Percentiles rank a stretch among this genome's conserved stretches.
Conservation (phyloP, 2,329 filamentous ascomycete genomes). For the Sporothrix brasiliensis region DNA sequence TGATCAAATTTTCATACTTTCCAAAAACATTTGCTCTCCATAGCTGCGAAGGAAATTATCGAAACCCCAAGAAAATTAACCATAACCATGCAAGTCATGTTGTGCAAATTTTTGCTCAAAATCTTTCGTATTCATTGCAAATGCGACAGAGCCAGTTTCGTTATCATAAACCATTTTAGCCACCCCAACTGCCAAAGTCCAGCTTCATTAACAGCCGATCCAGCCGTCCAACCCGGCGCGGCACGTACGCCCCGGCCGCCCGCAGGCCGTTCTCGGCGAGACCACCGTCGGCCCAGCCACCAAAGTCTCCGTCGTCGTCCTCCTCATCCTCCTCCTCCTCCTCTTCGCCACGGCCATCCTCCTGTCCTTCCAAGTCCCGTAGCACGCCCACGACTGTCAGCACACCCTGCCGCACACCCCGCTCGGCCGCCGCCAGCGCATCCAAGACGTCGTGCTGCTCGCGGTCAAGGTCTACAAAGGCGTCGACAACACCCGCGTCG, state of each 20-base stretch:
- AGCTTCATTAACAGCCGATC: constrained; percentile 90
- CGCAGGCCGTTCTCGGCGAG: constrained; percentile 41
- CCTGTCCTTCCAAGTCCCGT: constrained; percentile 44
- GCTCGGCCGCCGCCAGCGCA: constrained; percentile 66
- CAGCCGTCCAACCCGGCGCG: constrained; percentile 74
- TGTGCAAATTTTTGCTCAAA: too few relatives aligned
- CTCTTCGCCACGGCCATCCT: constrained; percentile 41
- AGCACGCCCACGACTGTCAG: constrained; percentile 65
- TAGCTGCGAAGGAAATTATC: too few relatives aligned
- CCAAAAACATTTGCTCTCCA: too few relatives aligned
- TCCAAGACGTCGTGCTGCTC: constrained; percentile 71
- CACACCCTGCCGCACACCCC: constrained; percentile 67
- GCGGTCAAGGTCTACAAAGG: constrained; percentile 68
- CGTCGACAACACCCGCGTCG: constrained; percentile 79
- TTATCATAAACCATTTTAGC: constrained; percentile 12
- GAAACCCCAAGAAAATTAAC: too few relatives aligned
- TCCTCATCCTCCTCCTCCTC: constrained; percentile 48
- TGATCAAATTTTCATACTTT: too few relatives aligned
- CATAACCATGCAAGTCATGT: too few relatives aligned
- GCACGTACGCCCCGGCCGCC: constrained; percentile 63
- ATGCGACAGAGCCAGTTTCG: not conserved
- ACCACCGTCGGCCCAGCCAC: constrained; percentile 45
- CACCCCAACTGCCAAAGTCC: constrained; percentile 65
- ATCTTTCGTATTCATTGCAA: too few relatives aligned
- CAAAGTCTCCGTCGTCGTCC: constrained; percentile 31